Percentiles rank a stretch among this genome's conserved stretches.
Conservation (phyloP, 768 basidiomycete species). For the Lepiota venenata region DNA sequence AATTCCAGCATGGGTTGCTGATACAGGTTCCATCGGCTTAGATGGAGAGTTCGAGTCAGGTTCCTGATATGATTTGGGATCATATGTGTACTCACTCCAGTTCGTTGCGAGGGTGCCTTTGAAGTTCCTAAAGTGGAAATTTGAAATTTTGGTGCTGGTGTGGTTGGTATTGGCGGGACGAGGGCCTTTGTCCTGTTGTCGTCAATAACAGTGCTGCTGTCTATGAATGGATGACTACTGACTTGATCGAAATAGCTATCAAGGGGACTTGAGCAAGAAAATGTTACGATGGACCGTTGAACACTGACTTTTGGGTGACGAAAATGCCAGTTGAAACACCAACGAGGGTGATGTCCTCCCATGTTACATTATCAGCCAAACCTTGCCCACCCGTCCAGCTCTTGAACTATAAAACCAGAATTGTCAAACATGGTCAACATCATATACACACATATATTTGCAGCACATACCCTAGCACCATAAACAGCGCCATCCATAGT, state of each 20-base stretch:
- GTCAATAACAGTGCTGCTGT: not conserved
- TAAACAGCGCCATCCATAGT: conserved; percentile 48
- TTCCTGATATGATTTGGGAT: not conserved
- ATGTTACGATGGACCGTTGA: not conserved
- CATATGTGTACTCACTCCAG: conserved; percentile 28
- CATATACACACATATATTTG: not conserved
- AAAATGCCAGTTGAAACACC: conserved; percentile 45
- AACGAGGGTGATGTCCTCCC: conserved; percentile 39
- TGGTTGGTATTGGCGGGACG: conserved; percentile 28
- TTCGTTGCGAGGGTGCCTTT: conserved; percentile 28
- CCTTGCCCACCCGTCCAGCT: conserved; percentile 47
- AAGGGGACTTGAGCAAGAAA: not conserved
- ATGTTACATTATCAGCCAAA: conserved; percentile 44
- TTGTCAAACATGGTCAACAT: not conserved
- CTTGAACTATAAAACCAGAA: conserved; percentile 32
- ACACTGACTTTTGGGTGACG: conserved; percentile 39
- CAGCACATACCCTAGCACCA: conserved; percentile 32
- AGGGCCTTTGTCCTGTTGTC: conserved; percentile 27
- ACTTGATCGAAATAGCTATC: conserved; percentile 50
- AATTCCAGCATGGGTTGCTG: conserved; percentile 37
- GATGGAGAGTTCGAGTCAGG: not conserved
- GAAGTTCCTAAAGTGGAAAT: conserved; percentile 34
- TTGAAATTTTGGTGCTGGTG: conserved; percentile 31
- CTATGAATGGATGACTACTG: not conserved
- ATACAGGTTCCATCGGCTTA: conserved; percentile 38